A percentile compares a stretch with the other conserved stretches of the same genome.
These are phyloP conservation scores for Pholiota adiposa DNA, from an alignment of 1,284 basidiomycete species.

Conservation along the genomic window DNA sequence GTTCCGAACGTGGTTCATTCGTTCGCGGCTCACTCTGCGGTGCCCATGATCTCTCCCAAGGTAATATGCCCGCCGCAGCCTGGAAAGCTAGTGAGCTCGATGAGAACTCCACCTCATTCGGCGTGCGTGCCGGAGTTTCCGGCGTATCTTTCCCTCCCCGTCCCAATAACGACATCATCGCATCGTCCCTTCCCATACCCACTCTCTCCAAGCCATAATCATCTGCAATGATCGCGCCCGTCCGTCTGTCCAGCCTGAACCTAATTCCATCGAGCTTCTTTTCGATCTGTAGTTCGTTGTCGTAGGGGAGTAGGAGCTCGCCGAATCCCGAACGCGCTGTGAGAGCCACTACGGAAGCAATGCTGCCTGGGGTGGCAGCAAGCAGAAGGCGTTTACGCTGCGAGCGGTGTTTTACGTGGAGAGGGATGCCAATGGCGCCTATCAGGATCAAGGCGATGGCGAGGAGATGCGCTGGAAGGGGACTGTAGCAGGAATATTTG, in stretches of 20 bases:
- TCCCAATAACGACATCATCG: constrained; percentile 43
- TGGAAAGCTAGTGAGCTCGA: constrained; percentile 32
- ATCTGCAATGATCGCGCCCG: constrained; percentile 65
- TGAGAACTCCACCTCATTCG: constrained; percentile 15
- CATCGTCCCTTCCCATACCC: constrained; percentile 38
- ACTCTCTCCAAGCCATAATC: constrained; percentile 34
- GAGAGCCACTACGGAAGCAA: constrained; percentile 57
- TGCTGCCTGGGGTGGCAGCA: constrained; percentile 60
- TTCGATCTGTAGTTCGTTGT: constrained; percentile 46
- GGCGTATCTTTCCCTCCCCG: constrained; percentile 13
- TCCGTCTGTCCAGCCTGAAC: constrained; percentile 61
- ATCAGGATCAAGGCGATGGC: constrained; percentile 49
- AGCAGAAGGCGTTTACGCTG: constrained; percentile 56
- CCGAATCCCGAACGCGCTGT: constrained; percentile 68
- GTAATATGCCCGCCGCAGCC: constrained; percentile 30
- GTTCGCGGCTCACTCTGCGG: not conserved
- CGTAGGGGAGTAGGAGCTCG: constrained; percentile 62
- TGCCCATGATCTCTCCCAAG: constrained; percentile 27
- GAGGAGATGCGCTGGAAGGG: constrained; percentile 53
- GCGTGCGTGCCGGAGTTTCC: not conserved
- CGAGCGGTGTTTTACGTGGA: constrained; percentile 51
- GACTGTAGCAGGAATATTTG: constrained; percentile 35
- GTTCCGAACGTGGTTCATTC: not conserved
- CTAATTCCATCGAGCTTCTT: constrained; percentile 53
- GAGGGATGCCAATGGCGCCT: constrained; percentile 45